Evolutionary conservation across 306 rosid species (phyloP), one percentile per base, ranked within the genome.

Genomic region (Cucurbita moschata): DNA sequence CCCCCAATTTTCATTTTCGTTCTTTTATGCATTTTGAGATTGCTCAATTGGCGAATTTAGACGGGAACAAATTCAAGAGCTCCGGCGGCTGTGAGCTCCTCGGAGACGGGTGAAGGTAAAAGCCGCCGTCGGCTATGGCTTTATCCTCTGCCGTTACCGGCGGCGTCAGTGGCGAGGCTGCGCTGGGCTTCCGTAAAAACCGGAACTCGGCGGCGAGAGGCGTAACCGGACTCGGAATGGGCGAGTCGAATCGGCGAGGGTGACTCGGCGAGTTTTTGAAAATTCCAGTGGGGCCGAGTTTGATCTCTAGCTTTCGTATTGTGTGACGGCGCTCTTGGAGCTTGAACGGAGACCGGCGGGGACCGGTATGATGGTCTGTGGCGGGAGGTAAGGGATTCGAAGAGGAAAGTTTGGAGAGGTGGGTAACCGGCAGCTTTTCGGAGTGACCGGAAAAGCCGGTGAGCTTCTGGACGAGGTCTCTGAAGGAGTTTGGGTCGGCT

Each of bases 301-400:
- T 74, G 83, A 84, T 79, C 77, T 79, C 83, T 2, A 84, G 87
- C 61, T 81, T 84, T 42, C 81, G 77, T 77, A 84, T 70, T 58
- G 85, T 54, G 68, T 73, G 79, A 12, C 87, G 70, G 21, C 87
- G 87, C 73, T 84, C 85, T n/a, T 81, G 87, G 64, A 84, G 85
- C 81, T 84, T 84, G 81, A 81, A 81, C 4, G 83, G 83, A 8
- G 85, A 76, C 42, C 87, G 85, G 67, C 85, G 87, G 16, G 85
- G 81, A 21, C 71, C 77, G 21, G 85, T 76, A 8, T 59, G 78
- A 63, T 76, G 75, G 60, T 63, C 30, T 30, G 30, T 30, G 30
- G 69, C 76, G 53, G 73, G 81, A 14, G 69, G 77, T 15, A 12
- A 15, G 44, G 66, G 9, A 19, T 72, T 47, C 7, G 67, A 35